Percentiles rank a stretch among this genome's conserved stretches.
Evolutionary conservation across 306 rosid genomes (phyloP).

Genomic region (Gillenia trifoliata): DNA sequence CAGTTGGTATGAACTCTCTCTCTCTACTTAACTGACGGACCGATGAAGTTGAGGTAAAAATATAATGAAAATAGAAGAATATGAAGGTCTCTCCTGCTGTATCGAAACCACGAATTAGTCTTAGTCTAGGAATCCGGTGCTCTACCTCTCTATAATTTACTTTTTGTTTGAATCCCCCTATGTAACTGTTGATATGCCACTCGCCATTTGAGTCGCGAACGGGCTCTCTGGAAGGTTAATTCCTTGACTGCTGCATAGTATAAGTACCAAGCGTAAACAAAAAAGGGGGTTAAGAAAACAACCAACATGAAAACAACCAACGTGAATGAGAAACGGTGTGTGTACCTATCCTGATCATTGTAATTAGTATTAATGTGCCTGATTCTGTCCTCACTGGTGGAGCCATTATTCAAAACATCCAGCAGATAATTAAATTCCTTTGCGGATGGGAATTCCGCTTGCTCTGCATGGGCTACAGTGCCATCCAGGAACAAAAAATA

Average conservation of each 20-base stretch:
- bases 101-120: slow-evolving; percentile 18
- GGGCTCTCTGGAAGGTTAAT: slow-evolving; percentile 46
- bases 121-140: slow-evolving; percentile 19
- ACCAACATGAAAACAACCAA: no score
- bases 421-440: slow-evolving; percentile 21
- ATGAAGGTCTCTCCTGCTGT: slow-evolving; percentile 14
- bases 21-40: slow-evolving; percentile 9
- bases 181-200: slow-evolving; percentile 31
- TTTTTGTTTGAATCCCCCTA: slow-evolving; percentile 24
- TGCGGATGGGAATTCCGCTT: slow-evolving; percentile 23
- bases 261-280: neutral
- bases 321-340: neutral
- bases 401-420: slow-evolving; percentile 30
- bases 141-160: slow-evolving; percentile 29
- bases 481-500: neutral
- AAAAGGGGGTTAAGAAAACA: neutral
- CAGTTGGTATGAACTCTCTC: slow-evolving; percentile 9
- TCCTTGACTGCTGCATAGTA: slow-evolving; percentile 27
- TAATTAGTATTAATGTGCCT: slow-evolving; percentile 18
- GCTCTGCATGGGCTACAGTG: slow-evolving; percentile 20
- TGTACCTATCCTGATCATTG: slow-evolving; percentile 33
- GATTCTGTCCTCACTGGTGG: slow-evolving; percentile 25
- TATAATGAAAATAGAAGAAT: slow-evolving; percentile 2
- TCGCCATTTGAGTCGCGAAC: slow-evolving; percentile 30
- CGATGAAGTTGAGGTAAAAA: slow-evolving; percentile 3